Percentiles rank a stretch among this genome's conserved stretches.
phyloP scores from a whole-genome alignment of 345 rosid genomes.

The Citrus reticulata region DNA sequence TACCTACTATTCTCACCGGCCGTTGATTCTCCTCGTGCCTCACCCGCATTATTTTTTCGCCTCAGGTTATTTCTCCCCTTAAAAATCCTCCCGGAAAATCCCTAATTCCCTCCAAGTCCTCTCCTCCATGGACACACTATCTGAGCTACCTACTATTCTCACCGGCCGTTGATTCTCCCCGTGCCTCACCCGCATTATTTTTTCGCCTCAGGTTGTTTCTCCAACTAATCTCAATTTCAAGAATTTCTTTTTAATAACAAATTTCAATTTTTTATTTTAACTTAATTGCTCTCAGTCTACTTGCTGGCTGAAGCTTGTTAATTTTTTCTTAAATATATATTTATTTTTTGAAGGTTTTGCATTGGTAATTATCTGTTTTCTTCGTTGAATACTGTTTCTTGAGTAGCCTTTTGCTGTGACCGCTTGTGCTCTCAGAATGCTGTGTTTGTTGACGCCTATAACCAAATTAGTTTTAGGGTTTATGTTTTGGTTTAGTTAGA shows the following conservation, averaged over 20 bases:
- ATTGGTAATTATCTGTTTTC: neutral
- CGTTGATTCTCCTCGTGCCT: constrained; percentile 12
- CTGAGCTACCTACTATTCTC: neutral
- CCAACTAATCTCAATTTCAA: constrained; percentile 15
- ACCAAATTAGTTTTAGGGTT: neutral
- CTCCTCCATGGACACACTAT: constrained; percentile 1
- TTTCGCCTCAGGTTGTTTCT: constrained; percentile 7
- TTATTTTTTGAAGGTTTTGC: neutral
- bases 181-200: constrained; percentile 6
- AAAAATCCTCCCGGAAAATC: neutral
- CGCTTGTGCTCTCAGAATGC: neutral
- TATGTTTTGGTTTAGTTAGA: neutral
- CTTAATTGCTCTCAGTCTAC: neutral
- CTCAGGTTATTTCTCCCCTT: neutral
- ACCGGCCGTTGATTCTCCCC: constrained; percentile 9
- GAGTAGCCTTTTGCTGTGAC: neutral
- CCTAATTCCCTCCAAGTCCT: constrained; percentile 19
- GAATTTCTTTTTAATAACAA: neutral
- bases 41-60: constrained; percentile 6
- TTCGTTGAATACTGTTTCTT: neutral
- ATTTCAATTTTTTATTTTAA: neutral
- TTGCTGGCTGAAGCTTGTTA: neutral
- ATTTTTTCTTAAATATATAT: neutral
- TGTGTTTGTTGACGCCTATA: neutral
- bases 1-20: neutral